Base-by-base conservation (phyloP, 306 rosid species). In the Gastrolobium bilobum region DNA sequence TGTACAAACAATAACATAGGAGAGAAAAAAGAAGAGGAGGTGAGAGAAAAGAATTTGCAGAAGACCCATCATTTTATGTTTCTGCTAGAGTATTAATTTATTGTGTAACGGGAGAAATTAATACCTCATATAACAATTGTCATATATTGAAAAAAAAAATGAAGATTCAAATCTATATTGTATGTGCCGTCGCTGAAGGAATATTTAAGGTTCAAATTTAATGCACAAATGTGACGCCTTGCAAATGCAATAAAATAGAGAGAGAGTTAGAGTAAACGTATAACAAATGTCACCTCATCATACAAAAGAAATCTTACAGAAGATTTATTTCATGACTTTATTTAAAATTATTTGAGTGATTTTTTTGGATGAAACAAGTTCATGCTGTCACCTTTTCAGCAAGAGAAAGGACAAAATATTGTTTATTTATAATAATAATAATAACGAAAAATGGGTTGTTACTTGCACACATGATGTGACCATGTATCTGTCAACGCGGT, bases 401-500 rank as follows among this genome's bases (percentile, higher is more conserved):
- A 1, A 26, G 20, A 66, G 38, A 26, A 42, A 66, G 20, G 43
- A 26, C 71, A 42, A 43, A 65, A 42, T 3, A 14, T 39, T 65
- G 4, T 65, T 40, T 42, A 43, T 3, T 10, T 44, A 0, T 64
- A 1, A 37, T 11, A 5, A 40, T 20, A 20, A 20, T 20, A 20
- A 20, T 20, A 20, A 20, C 26, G 26, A 15, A 64, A 10, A 43
- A 4, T 10, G 13, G n/a, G 44, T 68, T 9, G 30, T n/a, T 33
- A 44, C 44, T 48, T 11, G 29, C 38, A 8, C 35, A 3, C 31
- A 20, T 20, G 20, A 42, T 20, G 10, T 20, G 38, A 26, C 10
- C 71, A 67, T 44, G 8, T 42, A 10, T 26, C 35, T 26, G 73
- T 44, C 73, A 29, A 67, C 73, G 37, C 26, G 10, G 26, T 42